phyloP scores from a whole-genome alignment of 2,329 filamentous ascomycete genomes.

The Trichoderma polysporum region DNA sequence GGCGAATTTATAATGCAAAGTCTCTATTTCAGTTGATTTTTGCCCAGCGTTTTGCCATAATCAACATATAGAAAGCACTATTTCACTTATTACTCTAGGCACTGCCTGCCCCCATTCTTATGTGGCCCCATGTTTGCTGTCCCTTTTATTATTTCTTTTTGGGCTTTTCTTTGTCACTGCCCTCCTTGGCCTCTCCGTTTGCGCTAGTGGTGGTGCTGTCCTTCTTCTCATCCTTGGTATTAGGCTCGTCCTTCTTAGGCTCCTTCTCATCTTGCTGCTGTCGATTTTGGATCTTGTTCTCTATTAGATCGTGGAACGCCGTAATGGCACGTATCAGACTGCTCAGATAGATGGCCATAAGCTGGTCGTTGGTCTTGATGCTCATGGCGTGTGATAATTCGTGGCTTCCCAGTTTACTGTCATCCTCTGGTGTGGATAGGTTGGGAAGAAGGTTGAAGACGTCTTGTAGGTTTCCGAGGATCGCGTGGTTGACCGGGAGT shows the following conservation, averaged over 20 bases:
- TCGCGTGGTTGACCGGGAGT: constrained; percentile 94
- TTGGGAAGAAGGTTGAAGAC: constrained; percentile 98
- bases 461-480: constrained; percentile 97
- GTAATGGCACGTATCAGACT: constrained; percentile 97
- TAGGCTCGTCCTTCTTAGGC: constrained; percentile 70
- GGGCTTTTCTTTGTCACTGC: constrained; percentile 57
- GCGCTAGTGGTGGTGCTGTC: constrained; percentile 43
- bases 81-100: constrained; percentile 4
- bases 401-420: constrained; percentile 65
- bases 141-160: constrained; percentile 41
- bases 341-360: constrained; percentile 97
- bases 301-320: constrained; percentile 97
- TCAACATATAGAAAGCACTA: constrained; percentile 17
- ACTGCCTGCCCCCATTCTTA: not conserved
- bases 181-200: constrained; percentile 51
- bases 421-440: constrained; percentile 77
- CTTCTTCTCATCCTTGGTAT: constrained; percentile 60
- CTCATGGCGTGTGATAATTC: constrained; percentile 96
- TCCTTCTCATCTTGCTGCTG: constrained; percentile 97
- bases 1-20: not conserved
- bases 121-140: not conserved
- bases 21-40: not conserved
- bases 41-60: not conserved
- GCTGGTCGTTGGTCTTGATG: constrained; percentile 98
- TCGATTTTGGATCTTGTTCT: constrained; percentile 99